Percentiles rank a stretch among this genome's conserved stretches.
phyloP scores from a whole-genome alignment of 129 eudicot species.

The Saposhnikovia divaricata region DNA sequence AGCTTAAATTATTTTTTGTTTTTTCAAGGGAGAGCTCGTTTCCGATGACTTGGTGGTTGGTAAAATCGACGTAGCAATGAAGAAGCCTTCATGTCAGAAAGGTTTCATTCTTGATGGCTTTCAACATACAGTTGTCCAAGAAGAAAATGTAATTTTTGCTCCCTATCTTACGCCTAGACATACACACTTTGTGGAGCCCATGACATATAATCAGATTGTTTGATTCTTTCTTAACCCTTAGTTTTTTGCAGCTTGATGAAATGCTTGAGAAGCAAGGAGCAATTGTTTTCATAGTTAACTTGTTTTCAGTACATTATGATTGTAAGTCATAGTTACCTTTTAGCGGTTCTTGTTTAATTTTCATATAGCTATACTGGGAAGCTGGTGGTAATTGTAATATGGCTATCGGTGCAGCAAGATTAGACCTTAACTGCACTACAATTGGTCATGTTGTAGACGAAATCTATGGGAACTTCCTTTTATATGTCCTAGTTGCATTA shows the following conservation, averaged over 20 bases:
- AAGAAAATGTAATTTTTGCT: conserved; percentile 44
- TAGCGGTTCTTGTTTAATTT: too few species aligned
- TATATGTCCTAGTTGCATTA: too few species aligned
- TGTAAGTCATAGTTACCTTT: too few species aligned
- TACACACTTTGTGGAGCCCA: background rate
- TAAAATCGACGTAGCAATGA: conserved; percentile 80
- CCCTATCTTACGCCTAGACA: background rate
- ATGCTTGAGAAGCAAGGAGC: conserved; percentile 73
- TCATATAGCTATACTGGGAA: too few species aligned
- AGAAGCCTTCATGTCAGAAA: conserved; percentile 85
- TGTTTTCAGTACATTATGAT: too few species aligned
- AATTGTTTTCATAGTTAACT: too few species aligned
- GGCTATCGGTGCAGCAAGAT: too few species aligned
- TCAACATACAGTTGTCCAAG: conserved; percentile 82
- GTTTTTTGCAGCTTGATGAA: conserved; percentile 66
- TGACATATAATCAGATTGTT: background rate
- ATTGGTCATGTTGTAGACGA: too few species aligned
- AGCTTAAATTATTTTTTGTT: background rate
- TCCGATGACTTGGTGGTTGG: conserved; percentile 94
- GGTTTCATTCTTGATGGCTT: conserved; percentile 97
- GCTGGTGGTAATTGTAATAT: too few species aligned
- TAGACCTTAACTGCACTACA: too few species aligned
- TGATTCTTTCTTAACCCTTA: background rate
- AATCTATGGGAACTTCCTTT: too few species aligned
- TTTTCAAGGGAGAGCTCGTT: conserved; percentile 78